A percentile compares a stretch with the other conserved stretches of the same genome.
phyloP scores from a whole-genome alignment of 805 yeast species.

The Limtongia smithiae region DNA sequence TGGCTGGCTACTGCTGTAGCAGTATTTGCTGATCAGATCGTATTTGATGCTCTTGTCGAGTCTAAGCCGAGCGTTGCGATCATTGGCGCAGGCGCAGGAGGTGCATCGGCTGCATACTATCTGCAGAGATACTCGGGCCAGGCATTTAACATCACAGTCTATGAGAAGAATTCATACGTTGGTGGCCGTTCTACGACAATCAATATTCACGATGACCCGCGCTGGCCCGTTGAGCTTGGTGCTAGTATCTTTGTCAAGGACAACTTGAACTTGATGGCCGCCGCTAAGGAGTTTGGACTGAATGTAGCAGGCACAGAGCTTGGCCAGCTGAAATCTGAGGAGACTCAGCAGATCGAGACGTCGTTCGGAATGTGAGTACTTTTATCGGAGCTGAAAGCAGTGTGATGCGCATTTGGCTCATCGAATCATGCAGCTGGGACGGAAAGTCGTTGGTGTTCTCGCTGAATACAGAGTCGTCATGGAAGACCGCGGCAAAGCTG shows the following conservation, averaged over 20 bases:
- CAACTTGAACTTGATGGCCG: conserved; percentile 41
- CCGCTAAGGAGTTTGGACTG: conserved; percentile 41
- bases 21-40: not conserved
- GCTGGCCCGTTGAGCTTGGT: conserved; percentile 43
- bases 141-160: conserved; percentile 42
- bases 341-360: conserved; percentile 8
- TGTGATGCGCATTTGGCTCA: conserved; percentile 1
- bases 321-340: not conserved
- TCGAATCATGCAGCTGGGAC: conserved; percentile 15
- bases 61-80: conserved; percentile 37
- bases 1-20: too few relatives aligned
- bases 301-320: conserved; percentile 16
- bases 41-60: not conserved
- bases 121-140: conserved; percentile 41
- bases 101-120: conserved; percentile 47
- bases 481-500: conserved; percentile 30
- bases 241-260: conserved; percentile 45
- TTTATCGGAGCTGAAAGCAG: too few relatives aligned
- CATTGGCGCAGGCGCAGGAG: conserved; percentile 54
- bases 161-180: conserved; percentile 41
- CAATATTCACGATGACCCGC: conserved; percentile 32
- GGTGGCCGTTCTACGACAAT: conserved; percentile 49
- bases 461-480: conserved; percentile 12
- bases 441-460: conserved; percentile 18
- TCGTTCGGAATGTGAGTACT: conserved; percentile 39